Evolutionary conservation across 176 grass and related monocot genomes (phyloP).

Genomic region (Chrysopogon serrulatus): DNA sequence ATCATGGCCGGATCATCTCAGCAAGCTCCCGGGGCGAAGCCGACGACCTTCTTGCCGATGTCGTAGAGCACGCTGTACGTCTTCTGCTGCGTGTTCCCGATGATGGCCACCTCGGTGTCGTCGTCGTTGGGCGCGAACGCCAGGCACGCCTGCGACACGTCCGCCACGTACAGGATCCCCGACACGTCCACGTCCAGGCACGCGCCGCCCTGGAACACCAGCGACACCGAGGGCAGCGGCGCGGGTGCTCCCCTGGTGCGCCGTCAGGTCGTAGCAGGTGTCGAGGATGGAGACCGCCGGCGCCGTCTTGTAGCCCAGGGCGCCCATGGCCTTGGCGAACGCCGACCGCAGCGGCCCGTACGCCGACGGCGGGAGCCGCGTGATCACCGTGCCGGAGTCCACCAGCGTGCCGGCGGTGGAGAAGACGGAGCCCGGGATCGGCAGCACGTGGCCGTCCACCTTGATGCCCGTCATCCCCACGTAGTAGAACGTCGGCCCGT

Average conservation of each 20-base stretch:
- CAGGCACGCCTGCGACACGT: conserved; percentile 55
- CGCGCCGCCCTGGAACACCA: conserved; percentile 44
- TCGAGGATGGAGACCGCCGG: conserved; percentile 28
- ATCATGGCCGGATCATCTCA: conserved; percentile 24
- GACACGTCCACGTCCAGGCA: conserved; percentile 31
- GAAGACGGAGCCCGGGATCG: conserved; percentile 38
- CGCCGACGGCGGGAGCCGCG: conserved; percentile 48
- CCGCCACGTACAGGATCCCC: conserved; percentile 47
- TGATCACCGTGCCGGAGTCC: conserved; percentile 91
- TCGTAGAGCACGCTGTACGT: conserved; percentile 59
- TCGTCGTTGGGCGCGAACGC: conserved; percentile 55
- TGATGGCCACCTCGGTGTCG: conserved; percentile 13
- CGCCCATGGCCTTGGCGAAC: conserved; percentile 43
- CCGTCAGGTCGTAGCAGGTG: conserved; percentile 61
- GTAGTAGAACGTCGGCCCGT: conserved; percentile 65
- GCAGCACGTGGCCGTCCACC: conserved; percentile 39
- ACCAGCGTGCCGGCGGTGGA: conserved; percentile 40
- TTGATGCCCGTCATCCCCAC: conserved; percentile 42
- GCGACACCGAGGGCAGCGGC: conserved; percentile 38
- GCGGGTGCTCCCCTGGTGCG: background rate
- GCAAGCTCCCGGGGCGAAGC: conserved; percentile 48
- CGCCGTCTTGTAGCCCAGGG: conserved; percentile 26
- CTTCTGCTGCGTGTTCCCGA: conserved; percentile 81
- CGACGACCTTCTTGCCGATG: conserved; percentile 42
- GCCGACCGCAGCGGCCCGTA: conserved; percentile 47